Conservation (phyloP, 2,329 filamentous ascomycete genomes). For the Trichoderma cornu-damae region DNA sequence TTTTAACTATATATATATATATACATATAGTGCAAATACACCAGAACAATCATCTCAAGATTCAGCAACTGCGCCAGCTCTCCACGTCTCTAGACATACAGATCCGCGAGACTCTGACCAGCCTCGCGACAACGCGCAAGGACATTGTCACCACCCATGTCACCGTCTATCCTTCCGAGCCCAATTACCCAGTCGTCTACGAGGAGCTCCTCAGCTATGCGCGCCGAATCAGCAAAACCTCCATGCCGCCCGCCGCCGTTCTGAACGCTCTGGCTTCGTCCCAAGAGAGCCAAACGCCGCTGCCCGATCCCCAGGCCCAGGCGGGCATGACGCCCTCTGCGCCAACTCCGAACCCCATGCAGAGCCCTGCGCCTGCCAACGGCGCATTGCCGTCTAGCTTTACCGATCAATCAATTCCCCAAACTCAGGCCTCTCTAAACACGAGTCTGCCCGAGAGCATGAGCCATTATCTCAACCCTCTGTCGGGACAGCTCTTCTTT, state of each 20-base stretch:
- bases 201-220: slow-evolving; percentile 72
- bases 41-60: slow-evolving; percentile 66
- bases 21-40: slow-evolving; percentile 59
- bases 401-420: slow-evolving; percentile 32
- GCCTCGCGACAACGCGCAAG: slow-evolving; percentile 66
- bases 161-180: slow-evolving; percentile 48
- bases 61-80: slow-evolving; percentile 62
- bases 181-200: slow-evolving; percentile 58
- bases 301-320: slow-evolving; percentile 29
- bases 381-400: slow-evolving; percentile 27
- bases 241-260: slow-evolving; percentile 60
- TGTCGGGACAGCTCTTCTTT: slow-evolving; percentile 57
- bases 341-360: slow-evolving; percentile 32
- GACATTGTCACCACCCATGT: slow-evolving; percentile 63
- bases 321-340: slow-evolving; percentile 31
- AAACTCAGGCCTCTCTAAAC: slow-evolving; percentile 30
- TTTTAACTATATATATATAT: no score
- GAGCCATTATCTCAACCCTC: slow-evolving; percentile 49
- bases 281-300: slow-evolving; percentile 31
- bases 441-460: slow-evolving; percentile 47
- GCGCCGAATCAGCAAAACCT: slow-evolving; percentile 73
- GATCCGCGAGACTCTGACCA: slow-evolving; percentile 64
- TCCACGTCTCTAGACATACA: slow-evolving; percentile 63
- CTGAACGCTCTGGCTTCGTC: slow-evolving; percentile 36
- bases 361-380: slow-evolving; percentile 33